Evolutionary conservation across 208 protist genomes (phyloP).

Genomic region (Leishmania aethiopica): DNA sequence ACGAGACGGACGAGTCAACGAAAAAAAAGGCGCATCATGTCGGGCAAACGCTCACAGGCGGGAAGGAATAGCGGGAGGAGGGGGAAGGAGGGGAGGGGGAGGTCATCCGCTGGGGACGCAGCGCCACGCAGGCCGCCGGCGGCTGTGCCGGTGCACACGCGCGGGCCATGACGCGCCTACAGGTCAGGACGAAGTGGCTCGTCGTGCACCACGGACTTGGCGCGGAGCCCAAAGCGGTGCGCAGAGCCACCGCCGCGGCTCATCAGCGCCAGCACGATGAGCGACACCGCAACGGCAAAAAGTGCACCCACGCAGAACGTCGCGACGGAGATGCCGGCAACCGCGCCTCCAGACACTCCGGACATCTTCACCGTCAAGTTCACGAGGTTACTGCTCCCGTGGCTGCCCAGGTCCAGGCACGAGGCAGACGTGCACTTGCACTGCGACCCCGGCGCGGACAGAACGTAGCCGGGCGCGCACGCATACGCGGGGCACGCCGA

Average conservation of each 20-base stretch:
- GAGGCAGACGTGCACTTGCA: slow-evolving; percentile 10
- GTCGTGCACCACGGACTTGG: background rate
- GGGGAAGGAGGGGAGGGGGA: background rate
- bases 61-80: background rate
- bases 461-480: slow-evolving; percentile 16
- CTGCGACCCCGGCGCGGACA: background rate
- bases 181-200: too few relatives aligned
- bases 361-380: slow-evolving; percentile 5
- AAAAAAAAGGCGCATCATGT: background rate
- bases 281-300: background rate
- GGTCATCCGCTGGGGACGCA: background rate
- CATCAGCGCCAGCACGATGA: slow-evolving; percentile 8
- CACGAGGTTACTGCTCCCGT: background rate
- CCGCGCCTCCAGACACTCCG: slow-evolving; percentile 14
- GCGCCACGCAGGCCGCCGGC: background rate
- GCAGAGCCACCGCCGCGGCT: slow-evolving; percentile 1
- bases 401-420: background rate
- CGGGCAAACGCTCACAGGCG: background rate
- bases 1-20: background rate
- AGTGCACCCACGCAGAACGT: slow-evolving; percentile 10
- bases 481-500: slow-evolving; percentile 15
- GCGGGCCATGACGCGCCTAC: background rate
- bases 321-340: slow-evolving; percentile 18
- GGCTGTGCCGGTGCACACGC: background rate
- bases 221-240: background rate